Base-by-base conservation (phyloP, 2,329 filamentous ascomycete genomes). In the Sphaerulina vaccinii region DNA sequence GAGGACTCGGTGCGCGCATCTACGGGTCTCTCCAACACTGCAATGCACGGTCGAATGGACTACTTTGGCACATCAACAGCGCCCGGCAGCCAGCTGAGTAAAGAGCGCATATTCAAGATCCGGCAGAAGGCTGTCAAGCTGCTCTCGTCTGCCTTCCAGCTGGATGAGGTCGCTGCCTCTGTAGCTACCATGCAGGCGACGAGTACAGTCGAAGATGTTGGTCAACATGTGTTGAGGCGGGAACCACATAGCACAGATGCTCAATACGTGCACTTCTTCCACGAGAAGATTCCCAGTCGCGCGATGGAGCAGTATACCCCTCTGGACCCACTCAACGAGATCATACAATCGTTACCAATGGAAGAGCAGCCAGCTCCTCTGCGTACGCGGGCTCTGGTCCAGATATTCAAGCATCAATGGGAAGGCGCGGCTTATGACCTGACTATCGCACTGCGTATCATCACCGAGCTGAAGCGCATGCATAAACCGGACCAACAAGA, bases 181-280 rank as follows among this genome's bases (percentile, higher is more conserved):
- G 86, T 92, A 37, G 87, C 86, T 27, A 88, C 85, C 0, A 93
- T 92, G 88, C 87, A 92, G 71, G 84, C 84, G 49, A 83, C 87
- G 1, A 87, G 86, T 15, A 83, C 86, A 0, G 73, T 95, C 10
- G 87, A 93, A 62, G 86, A 89, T 52, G 85, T 93, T 2, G 88
- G 86, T 2, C 77, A 79, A 5, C 75, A 86, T 55, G 88, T 95
- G 24, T 71, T 93, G 55, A 83, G 87, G 67, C 78, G 87, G 55
- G 84, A 81, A 54, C 76, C 82, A n/a, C 68, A 77, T 44, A 84
- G 90, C 64, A 71, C 59, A 24, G 87, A 93, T 64, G 89, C 88
- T 22, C 87, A 86, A 69, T 93, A 93, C 66, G 89, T 93, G n/a
- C 87, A 93, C 67, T 93, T 92, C 72, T 95, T 95, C 69, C 88